phyloP scores from a whole-genome alignment of 2,329 filamentous ascomycete genomes.

The Aschersonia sp. region DNA sequence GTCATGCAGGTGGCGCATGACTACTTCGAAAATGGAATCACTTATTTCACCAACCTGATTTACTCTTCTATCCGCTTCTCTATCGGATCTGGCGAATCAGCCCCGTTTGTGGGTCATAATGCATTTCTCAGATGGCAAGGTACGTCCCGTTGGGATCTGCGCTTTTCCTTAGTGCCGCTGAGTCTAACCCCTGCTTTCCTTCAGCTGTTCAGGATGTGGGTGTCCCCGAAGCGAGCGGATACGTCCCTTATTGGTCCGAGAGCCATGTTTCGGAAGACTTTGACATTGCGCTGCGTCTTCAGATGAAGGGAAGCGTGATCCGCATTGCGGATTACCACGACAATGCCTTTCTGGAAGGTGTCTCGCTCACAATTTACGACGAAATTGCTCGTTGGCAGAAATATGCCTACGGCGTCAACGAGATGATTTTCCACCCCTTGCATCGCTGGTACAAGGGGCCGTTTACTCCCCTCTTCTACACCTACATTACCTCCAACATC shows the following conservation, averaged over 20 bases:
- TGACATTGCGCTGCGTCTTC: constrained; percentile 58
- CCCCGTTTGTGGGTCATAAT: constrained; percentile 67
- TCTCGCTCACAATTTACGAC: constrained; percentile 59
- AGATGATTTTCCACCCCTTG: constrained; percentile 55
- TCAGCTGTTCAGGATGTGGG: constrained; percentile 20
- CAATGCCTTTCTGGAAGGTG: constrained; percentile 58
- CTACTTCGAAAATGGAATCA: constrained; percentile 60
- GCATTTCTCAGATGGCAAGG: constrained; percentile 53
- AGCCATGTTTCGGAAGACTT: constrained; percentile 66
- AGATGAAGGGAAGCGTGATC: constrained; percentile 52
- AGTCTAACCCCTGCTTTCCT: not conserved
- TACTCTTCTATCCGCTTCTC: constrained; percentile 60
- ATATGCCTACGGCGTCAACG: constrained; percentile 58
- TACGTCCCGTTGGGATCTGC: not conserved
- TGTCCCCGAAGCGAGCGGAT: constrained; percentile 22
- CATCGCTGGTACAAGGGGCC: constrained; percentile 48
- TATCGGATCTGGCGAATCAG: constrained; percentile 56
- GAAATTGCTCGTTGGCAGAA: constrained; percentile 61
- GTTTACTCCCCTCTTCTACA: constrained; percentile 48
- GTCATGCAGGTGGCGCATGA: constrained; percentile 63
- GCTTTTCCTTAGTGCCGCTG: not conserved
- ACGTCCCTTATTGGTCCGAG: constrained; percentile 62
- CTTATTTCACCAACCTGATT: constrained; percentile 66
- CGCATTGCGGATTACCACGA: constrained; percentile 55
- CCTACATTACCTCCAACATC: constrained; percentile 46